Percentiles rank a stretch among this genome's conserved stretches.
These are phyloP conservation scores for Glycyrrhiza uralensis DNA, from an alignment of 306 rosid species.

Conservation along the genomic window DNA sequence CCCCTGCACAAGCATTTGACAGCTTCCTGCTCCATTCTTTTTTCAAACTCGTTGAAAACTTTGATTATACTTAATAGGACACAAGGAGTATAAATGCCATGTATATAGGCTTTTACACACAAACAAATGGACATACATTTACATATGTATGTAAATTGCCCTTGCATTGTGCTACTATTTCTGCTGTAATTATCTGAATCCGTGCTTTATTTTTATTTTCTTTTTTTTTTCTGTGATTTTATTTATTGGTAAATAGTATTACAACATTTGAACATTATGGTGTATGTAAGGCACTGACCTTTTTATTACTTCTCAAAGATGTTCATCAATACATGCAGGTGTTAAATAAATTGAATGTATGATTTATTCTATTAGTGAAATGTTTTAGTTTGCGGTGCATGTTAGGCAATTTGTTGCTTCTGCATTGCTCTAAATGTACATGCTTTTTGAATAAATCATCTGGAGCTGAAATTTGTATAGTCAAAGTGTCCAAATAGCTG, in stretches of 20 bases:
- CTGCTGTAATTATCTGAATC: background rate
- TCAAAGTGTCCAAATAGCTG: background rate
- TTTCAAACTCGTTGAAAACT: background rate
- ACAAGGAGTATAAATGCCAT: background rate
- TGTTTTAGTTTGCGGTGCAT: background rate
- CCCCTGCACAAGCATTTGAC: background rate
- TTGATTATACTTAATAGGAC: background rate
- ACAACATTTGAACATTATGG: background rate
- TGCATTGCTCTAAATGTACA: background rate
- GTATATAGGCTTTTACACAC: background rate
- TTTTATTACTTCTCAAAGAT: background rate
- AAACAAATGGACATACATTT: background rate
- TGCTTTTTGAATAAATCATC: background rate
- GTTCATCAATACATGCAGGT: background rate
- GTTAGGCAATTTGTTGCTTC: constrained; percentile 5
- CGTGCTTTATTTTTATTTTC: background rate
- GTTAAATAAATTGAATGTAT: background rate
- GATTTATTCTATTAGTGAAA: background rate
- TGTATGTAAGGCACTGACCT: background rate
- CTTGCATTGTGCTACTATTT: background rate
- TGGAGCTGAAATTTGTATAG: background rate
- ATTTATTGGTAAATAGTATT: background rate
- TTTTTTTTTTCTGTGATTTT: too few relatives aligned
- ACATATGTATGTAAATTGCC: background rate
- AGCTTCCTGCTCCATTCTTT: background rate